These are phyloP conservation scores for Zygosaccharomyces gambellarensis DNA, from an alignment of 805 yeast species.

Conservation along the genomic window DNA sequence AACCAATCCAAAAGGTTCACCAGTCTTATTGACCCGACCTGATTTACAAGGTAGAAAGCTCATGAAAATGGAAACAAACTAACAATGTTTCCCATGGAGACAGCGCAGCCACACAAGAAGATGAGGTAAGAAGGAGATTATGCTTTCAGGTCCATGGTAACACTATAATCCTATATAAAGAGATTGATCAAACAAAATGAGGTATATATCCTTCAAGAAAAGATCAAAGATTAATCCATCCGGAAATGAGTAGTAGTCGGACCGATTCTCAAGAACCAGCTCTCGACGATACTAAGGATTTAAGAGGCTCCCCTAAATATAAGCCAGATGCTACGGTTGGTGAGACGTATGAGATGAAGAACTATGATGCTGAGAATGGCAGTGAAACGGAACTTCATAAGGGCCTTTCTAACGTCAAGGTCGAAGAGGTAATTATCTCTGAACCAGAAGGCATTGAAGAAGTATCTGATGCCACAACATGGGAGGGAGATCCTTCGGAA, in stretches of 20 bases:
- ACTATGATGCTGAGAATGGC: background rate
- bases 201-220: background rate
- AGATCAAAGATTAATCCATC: background rate
- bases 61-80: background rate
- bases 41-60: background rate
- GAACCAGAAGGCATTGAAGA: background rate
- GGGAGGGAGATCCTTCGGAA: slow-evolving; percentile 25
- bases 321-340: background rate
- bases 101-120: background rate
- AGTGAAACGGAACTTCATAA: background rate
- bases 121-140: background rate
- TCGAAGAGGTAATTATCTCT: background rate
- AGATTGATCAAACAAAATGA: background rate
- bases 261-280: background rate
- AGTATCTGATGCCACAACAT: slow-evolving; percentile 7
- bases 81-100: background rate
- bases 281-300: background rate
- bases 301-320: background rate
- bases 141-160: background rate
- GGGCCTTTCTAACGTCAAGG: background rate
- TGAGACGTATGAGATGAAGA: background rate
- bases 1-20: too few species aligned
- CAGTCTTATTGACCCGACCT: background rate
- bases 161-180: background rate
- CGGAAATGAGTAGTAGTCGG: background rate